Percentiles rank a stretch among this genome's conserved stretches.
phyloP scores from a whole-genome alignment of 164 flowering plant species.

The Cinnamomum chago region DNA sequence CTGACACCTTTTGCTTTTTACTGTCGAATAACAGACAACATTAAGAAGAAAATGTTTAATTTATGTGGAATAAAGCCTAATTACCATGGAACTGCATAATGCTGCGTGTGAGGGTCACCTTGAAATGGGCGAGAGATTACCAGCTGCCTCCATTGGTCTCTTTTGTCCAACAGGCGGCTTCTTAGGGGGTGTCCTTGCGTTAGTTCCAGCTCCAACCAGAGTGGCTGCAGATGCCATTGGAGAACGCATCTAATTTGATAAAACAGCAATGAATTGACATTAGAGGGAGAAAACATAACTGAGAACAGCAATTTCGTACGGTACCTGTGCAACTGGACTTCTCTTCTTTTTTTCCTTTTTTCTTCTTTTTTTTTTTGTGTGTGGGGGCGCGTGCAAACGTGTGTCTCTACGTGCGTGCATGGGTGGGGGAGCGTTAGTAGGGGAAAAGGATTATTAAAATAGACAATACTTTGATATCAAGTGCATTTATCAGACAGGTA shows the following conservation, averaged over 20 bases:
- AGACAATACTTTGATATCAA: too few species aligned
- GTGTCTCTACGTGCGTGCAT: too few species aligned
- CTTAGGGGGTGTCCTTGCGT: conserved; percentile 53
- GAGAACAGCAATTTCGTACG: background rate
- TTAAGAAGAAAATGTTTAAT: background rate
- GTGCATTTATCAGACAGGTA: too few species aligned
- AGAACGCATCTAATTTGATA: conserved; percentile 34
- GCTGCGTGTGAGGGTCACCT: conserved; percentile 33
- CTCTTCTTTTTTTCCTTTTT: too few species aligned
- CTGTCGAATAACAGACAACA: conserved; percentile 28
- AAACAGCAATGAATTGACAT: background rate
- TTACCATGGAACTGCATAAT: background rate
- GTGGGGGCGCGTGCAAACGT: too few species aligned
- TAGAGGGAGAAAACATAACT: background rate
- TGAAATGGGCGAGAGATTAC: conserved; percentile 56
- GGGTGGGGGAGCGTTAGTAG: too few species aligned
- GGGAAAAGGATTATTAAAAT: too few species aligned
- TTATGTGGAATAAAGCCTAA: background rate
- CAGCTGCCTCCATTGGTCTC: conserved; percentile 69
- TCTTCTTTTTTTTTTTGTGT: too few species aligned
- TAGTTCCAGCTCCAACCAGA: conserved; percentile 35
- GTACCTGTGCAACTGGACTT: background rate
- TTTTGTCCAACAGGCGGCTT: conserved; percentile 76
- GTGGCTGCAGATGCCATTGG: conserved; percentile 44
- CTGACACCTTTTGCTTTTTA: conserved; percentile 90